Percentiles rank a stretch among this genome's conserved stretches.
phyloP scores from a whole-genome alignment of 208 protist species.

The Wallacemonas sp. region DNA sequence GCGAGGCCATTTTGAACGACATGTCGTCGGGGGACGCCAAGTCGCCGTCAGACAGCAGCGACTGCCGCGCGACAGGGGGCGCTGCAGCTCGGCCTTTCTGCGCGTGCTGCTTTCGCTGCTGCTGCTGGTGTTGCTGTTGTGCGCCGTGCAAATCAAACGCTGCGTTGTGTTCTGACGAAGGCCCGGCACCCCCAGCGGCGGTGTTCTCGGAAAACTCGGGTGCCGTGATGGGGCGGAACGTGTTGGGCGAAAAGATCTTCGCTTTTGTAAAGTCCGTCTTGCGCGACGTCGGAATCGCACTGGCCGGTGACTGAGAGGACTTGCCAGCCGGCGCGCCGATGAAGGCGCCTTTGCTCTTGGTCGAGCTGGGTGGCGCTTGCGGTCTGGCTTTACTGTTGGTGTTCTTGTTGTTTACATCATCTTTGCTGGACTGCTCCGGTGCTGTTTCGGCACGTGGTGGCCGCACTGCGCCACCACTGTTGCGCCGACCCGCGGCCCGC shows the following conservation, averaged over 20 bases:
- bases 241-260: slow-evolving; percentile 53
- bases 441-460: slow-evolving; percentile 77
- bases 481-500: neutral
- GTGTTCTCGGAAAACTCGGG: slow-evolving; percentile 33
- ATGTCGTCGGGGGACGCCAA: slow-evolving; percentile 25
- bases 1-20: slow-evolving; percentile 71
- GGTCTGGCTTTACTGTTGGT: neutral
- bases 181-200: neutral
- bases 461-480: slow-evolving; percentile 11
- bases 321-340: neutral
- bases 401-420: slow-evolving; percentile 6
- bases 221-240: slow-evolving; percentile 72
- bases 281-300: slow-evolving; percentile 5
- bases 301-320: neutral
- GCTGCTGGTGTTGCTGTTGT: slow-evolving; percentile 3
- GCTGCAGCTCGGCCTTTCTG: neutral
- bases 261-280: slow-evolving; percentile 63
- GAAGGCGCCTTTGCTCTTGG: no score
- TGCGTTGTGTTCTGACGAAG: neutral
- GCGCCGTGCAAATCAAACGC: slow-evolving; percentile 9
- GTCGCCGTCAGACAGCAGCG: neutral
- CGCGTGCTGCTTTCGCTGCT: slow-evolving; percentile 4
- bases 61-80: neutral
- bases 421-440: slow-evolving; percentile 34
- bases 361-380: no score